Conservation (phyloP, 2,329 filamentous ascomycete genomes). For the Trichoderma asperellum region DNA sequence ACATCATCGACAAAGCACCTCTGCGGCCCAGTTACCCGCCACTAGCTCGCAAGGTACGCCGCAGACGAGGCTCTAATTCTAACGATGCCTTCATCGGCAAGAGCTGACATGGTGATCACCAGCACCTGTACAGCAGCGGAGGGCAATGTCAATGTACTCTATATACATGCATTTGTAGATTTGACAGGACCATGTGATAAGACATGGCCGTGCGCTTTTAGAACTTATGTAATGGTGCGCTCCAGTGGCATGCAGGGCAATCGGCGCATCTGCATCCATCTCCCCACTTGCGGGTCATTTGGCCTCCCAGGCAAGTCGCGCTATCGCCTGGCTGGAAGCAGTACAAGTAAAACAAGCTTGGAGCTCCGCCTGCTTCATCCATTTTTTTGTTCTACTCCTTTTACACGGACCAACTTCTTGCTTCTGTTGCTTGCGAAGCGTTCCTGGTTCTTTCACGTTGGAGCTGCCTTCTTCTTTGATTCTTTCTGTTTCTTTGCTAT, state of each 20-base stretch:
- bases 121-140: not conserved
- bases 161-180: not conserved
- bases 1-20: constrained; percentile 16
- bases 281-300: constrained; percentile 19
- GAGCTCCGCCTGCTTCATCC: constrained; percentile 18
- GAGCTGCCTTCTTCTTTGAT: not conserved
- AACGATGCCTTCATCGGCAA: constrained; percentile 2
- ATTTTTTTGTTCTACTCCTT: constrained; percentile 9
- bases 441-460: not conserved
- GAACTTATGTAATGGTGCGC: not conserved
- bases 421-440: not conserved
- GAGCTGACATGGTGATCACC: not conserved
- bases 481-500: not conserved
- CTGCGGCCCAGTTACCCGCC: not conserved
- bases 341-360: constrained; percentile 16
- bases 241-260: not conserved
- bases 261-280: constrained; percentile 1
- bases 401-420: not conserved
- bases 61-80: not conserved
- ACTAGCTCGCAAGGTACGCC: not conserved
- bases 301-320: constrained; percentile 14
- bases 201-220: not conserved
- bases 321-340: constrained; percentile 12
- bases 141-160: not conserved
- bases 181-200: not conserved